Base-by-base conservation (phyloP, 768 basidiomycete species). In the Lactifluus echinatus region DNA sequence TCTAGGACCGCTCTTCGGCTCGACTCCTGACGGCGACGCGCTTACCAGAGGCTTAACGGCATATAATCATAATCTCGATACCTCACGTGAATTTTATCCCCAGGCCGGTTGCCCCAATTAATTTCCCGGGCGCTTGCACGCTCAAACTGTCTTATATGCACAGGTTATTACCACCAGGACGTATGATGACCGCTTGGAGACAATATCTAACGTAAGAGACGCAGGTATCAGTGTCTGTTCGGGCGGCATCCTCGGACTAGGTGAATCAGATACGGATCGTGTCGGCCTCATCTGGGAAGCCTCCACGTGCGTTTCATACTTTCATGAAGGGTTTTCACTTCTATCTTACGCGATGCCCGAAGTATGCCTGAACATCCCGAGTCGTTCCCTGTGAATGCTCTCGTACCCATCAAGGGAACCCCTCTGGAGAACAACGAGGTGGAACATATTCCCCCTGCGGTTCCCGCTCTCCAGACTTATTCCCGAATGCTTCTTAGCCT, bases 1-100 rank as follows among this genome's bases (percentile, higher is more conserved):
- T 10, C 8, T 19, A 23, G 31, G 44, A n/a, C 10, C 12, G 8
- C n/a, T 44, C 17, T 8, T 31, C 4, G 5, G 17, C 45, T 14
- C 10, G 45, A 19, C 3, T 39, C 14, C 46, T 46, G 31, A 45
- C 55, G 53, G 36, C 28, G 15, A 15, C 17, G 21, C 10, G 31
- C 24, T 44, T 17, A 26, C 15, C 60, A 91, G 89, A 34, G 95
- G 95, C 29, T 73, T 98, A 66, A 96, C 93, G 45, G 95, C 95
- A 2, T 97, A 98, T 73, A 99, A 99, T 69, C 95, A 99, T 70
- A 99, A 99, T 71, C 81, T 99, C 53, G 95, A 99, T 71, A 99
- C 95, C 0, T 97, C 94, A 31, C 81, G 95, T 60, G 95, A 98
- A 72, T 93, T 86, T 72, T 98, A 98, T 69, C 95, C 95, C 19